Evolutionary conservation across 2,329 filamentous ascomycete genomes (phyloP).

Genomic region (Metarhizium album): DNA sequence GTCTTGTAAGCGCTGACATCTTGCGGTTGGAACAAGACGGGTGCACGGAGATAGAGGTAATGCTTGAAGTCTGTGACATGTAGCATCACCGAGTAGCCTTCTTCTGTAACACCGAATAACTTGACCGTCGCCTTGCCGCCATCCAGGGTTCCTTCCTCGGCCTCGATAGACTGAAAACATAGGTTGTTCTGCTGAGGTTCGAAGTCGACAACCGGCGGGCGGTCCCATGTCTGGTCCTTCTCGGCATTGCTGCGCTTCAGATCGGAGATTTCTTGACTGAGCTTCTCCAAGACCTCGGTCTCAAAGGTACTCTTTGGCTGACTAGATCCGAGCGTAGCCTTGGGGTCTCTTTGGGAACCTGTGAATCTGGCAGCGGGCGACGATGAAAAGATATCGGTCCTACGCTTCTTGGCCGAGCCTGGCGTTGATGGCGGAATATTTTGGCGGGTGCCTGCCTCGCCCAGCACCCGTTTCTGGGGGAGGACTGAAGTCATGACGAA

Average conservation of each 20-base stretch:
- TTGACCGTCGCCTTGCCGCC: constrained; percentile 72
- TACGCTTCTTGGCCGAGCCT: constrained; percentile 63
- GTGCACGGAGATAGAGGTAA: constrained; percentile 89
- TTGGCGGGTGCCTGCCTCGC: constrained; percentile 53
- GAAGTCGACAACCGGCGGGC: constrained; percentile 42
- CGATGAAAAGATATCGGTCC: constrained; percentile 50
- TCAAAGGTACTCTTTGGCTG: constrained; percentile 89
- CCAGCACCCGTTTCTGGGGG: constrained; percentile 64
- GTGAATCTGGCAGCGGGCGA: constrained; percentile 47
- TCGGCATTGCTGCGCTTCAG: constrained; percentile 82
- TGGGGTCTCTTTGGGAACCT: constrained; percentile 51
- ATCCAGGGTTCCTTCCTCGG: constrained; percentile 74
- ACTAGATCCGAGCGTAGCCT: constrained; percentile 55
- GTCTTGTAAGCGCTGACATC: constrained; percentile 71
- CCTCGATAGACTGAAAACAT: constrained; percentile 93
- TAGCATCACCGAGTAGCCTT: constrained; percentile 82
- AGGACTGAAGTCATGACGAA: constrained; percentile 37
- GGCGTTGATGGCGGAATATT: constrained; percentile 49
- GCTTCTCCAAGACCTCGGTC: constrained; percentile 85
- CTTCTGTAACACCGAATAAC: constrained; percentile 79
- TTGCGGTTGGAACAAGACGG: constrained; percentile 64
- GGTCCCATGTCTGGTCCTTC: constrained; percentile 86
- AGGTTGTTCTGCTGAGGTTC: constrained; percentile 53
- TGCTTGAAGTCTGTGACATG: constrained; percentile 95
- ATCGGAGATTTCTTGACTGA: constrained; percentile 84